These are phyloP conservation scores for Aspergillus transmontanensis DNA, from an alignment of 2,329 filamentous ascomycete species.

Conservation along the genomic window DNA sequence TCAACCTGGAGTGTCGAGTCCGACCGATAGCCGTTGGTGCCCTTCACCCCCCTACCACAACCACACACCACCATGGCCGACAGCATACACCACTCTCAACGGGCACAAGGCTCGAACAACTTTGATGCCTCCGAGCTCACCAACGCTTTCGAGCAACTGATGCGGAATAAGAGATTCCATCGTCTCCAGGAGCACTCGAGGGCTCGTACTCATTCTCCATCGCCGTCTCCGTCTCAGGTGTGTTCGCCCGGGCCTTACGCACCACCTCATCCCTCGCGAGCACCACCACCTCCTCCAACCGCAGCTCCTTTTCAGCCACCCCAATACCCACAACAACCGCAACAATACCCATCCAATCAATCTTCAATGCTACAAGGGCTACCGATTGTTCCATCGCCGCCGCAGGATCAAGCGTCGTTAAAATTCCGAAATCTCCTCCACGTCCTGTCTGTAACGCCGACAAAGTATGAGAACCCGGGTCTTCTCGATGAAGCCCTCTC, in stretches of 20 bases:
- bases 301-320: slow-evolving; percentile 22
- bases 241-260: slow-evolving; percentile 17
- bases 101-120: slow-evolving; percentile 37
- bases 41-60: slow-evolving; percentile 22
- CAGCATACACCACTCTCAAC: slow-evolving; percentile 36
- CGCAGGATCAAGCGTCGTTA: slow-evolving; percentile 69
- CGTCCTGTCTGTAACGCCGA: slow-evolving; percentile 82
- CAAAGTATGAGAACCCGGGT: slow-evolving; percentile 95
- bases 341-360: slow-evolving; percentile 34
- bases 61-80: slow-evolving; percentile 41
- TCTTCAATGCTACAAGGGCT: slow-evolving; percentile 54
- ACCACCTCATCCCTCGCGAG: slow-evolving; percentile 36
- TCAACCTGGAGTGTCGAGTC: slow-evolving; percentile 30
- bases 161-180: slow-evolving; percentile 85
- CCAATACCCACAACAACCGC: slow-evolving; percentile 20
- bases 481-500: slow-evolving; percentile 88
- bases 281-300: slow-evolving; percentile 39
- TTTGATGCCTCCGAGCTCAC: slow-evolving; percentile 80
- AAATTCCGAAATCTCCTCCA: slow-evolving; percentile 82
- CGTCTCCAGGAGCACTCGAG: slow-evolving; percentile 68
- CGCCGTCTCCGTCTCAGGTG: slow-evolving; percentile 49
- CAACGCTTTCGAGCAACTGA: slow-evolving; percentile 80
- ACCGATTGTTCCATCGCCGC: slow-evolving; percentile 73
- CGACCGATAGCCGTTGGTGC: slow-evolving; percentile 27
- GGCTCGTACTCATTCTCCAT: slow-evolving; percentile 61